These are phyloP conservation scores for Paecilomyces sp. DNA, from an alignment of 2,329 filamentous ascomycete species.

Conservation along the genomic window DNA sequence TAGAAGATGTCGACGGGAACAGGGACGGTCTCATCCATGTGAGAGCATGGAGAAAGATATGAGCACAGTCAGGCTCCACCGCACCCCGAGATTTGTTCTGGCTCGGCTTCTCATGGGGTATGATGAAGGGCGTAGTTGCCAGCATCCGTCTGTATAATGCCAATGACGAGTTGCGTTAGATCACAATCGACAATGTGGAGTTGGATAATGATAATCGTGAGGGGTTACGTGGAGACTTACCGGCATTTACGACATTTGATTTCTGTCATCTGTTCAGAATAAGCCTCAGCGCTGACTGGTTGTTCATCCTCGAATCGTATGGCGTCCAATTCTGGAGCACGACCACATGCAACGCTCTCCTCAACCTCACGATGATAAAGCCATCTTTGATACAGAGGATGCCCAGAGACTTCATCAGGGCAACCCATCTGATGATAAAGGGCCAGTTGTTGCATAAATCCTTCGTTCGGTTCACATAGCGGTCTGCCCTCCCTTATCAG, in stretches of 20 bases:
- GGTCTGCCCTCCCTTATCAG: slow-evolving; percentile 64
- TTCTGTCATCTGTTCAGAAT: slow-evolving; percentile 39
- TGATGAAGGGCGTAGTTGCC: slow-evolving; percentile 60
- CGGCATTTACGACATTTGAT: slow-evolving; percentile 90
- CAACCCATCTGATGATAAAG: slow-evolving; percentile 85
- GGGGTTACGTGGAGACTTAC: slow-evolving; percentile 35
- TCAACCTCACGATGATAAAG: slow-evolving; percentile 60
- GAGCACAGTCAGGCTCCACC: slow-evolving; percentile 54
- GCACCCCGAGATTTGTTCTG: slow-evolving; percentile 14
- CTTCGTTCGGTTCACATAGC: slow-evolving; percentile 80
- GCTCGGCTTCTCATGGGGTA: slow-evolving; percentile 48
- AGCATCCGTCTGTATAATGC: slow-evolving; percentile 45
- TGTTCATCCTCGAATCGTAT: slow-evolving; percentile 65
- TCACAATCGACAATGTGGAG: not conserved
- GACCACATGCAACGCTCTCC: slow-evolving; percentile 62
- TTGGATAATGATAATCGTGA: not conserved
- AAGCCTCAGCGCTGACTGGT: slow-evolving; percentile 13
- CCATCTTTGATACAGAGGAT: slow-evolving; percentile 76
- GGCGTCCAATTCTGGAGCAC: slow-evolving; percentile 67
- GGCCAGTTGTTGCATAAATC: slow-evolving; percentile 83
- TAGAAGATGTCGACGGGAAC: slow-evolving; percentile 20
- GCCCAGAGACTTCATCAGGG: slow-evolving; percentile 59
- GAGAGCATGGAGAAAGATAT: slow-evolving; percentile 85
- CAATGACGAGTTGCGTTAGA: slow-evolving; percentile 3
- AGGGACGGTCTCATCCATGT: slow-evolving; percentile 90